phyloP scores from a whole-genome alignment of 306 rosid species.

The Vigna reflexopilosa region DNA sequence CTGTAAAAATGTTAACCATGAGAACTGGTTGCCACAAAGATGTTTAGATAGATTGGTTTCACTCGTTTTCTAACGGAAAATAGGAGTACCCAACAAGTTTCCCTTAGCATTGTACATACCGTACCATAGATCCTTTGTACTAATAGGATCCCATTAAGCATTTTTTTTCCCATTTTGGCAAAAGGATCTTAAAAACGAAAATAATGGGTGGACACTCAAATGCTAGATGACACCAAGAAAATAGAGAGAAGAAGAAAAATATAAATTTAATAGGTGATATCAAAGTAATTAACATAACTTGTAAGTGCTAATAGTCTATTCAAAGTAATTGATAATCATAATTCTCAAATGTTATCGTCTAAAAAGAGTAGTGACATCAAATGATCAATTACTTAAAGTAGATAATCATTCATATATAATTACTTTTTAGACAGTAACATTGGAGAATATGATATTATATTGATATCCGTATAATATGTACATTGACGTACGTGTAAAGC shows the following conservation, averaged over 20 bases:
- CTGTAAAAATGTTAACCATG: conserved; percentile 38
- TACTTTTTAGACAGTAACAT: background rate
- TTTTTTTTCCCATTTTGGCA: conserved; percentile 49
- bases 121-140: conserved; percentile 53
- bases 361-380: too few relatives aligned
- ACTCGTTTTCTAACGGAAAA: conserved; percentile 32
- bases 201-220: background rate
- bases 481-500: conserved; percentile 29
- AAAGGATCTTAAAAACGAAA: conserved; percentile 14
- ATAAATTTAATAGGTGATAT: background rate
- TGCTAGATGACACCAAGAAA: background rate
- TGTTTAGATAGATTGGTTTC: conserved; percentile 36
- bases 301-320: background rate
- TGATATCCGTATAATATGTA: conserved; percentile 7
- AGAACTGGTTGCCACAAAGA: conserved; percentile 50
- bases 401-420: background rate
- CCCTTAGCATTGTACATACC: conserved; percentile 54
- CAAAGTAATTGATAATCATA: too few relatives aligned
- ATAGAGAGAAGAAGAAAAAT: background rate
- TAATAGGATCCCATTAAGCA: conserved; percentile 48
- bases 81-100: conserved; percentile 41
- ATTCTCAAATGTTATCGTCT: too few relatives aligned
- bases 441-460: conserved; percentile 6
- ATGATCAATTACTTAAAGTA: too few relatives aligned
- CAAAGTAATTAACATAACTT: background rate